Conservation (phyloP, 2,329 filamentous ascomycete species). For the Dothistroma pini region DNA sequence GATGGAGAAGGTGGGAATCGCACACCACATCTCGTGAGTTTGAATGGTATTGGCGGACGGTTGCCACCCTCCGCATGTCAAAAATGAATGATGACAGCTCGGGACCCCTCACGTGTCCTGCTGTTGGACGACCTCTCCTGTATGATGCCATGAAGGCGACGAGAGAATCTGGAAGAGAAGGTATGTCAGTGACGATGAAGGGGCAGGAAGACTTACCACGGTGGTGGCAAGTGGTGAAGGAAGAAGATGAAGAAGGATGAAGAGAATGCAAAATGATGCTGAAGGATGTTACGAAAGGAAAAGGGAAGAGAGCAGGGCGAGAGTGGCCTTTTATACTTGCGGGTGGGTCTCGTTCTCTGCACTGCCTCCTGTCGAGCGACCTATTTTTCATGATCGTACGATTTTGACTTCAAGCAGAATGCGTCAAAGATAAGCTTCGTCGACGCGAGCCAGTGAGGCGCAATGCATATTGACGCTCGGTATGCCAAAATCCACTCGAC, state of each 20-base stretch:
- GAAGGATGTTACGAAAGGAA: background rate
- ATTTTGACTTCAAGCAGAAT: no score
- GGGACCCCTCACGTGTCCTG: background rate
- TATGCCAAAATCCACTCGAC: background rate
- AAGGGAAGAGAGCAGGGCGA: background rate
- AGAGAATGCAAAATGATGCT: background rate
- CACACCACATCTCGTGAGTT: background rate
- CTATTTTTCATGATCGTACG: no score
- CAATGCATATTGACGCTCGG: background rate
- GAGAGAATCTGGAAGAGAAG: background rate
- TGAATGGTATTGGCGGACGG: background rate
- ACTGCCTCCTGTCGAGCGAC: background rate
- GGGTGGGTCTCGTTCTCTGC: background rate
- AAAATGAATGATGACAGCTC: background rate
- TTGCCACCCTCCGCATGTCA: background rate
- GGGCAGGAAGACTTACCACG: background rate
- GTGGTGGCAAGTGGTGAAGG: background rate
- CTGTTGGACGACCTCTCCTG: background rate
- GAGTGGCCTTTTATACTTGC: background rate
- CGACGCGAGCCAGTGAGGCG: background rate
- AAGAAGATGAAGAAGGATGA: no score
- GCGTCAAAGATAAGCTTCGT: background rate
- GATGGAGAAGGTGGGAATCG: background rate
- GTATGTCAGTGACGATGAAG: background rate
- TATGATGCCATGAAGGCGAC: background rate